These are phyloP conservation scores for Physcomitrellopsis africana DNA, from an alignment of 225 moss, liverwort and hornwort species.

Conservation along the genomic window DNA sequence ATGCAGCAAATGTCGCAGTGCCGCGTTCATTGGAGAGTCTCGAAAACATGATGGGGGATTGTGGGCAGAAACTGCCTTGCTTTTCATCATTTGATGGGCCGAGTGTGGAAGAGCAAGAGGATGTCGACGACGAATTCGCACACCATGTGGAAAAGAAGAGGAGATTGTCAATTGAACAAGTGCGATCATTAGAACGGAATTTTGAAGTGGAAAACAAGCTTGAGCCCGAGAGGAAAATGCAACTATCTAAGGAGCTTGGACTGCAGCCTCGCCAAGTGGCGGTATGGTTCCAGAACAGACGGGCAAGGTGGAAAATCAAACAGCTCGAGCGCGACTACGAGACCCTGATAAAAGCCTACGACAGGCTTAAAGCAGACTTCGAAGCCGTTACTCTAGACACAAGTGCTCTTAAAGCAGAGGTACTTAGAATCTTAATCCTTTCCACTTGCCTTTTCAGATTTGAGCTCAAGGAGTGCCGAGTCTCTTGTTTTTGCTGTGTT, in stretches of 20 bases:
- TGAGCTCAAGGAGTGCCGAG: too few relatives aligned
- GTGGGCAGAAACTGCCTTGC: slow-evolving; percentile 72
- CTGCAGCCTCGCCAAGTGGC: slow-evolving; percentile 95
- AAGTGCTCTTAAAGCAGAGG: slow-evolving; percentile 73
- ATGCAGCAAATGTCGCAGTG: slow-evolving; percentile 21
- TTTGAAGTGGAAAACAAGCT: slow-evolving; percentile 98
- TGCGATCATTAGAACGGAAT: slow-evolving; percentile 87
- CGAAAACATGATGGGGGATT: slow-evolving; percentile 52
- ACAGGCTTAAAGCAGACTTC: slow-evolving; percentile 71
- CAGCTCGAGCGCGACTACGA: slow-evolving; percentile 96
- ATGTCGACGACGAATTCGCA: slow-evolving; percentile 67
- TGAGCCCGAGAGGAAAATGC: slow-evolving; percentile 98
- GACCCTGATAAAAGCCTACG: slow-evolving; percentile 73
- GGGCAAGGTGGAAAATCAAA: slow-evolving; percentile 96
- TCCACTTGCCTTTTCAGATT: background rate
- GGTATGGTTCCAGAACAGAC: slow-evolving; percentile 97
- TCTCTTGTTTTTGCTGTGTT: too few relatives aligned
- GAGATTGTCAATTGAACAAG: slow-evolving; percentile 85
- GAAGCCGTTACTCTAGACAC: slow-evolving; percentile 65
- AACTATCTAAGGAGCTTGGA: slow-evolving; percentile 89
- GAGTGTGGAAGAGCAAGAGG: slow-evolving; percentile 67
- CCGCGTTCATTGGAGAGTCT: slow-evolving; percentile 57
- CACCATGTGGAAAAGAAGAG: slow-evolving; percentile 90
- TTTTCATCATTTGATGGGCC: slow-evolving; percentile 66
- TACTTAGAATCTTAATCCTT: slow-evolving; percentile 14